Base-by-base conservation (phyloP, 176 grass and related monocot species). In the Cenchrus purpureus region DNA sequence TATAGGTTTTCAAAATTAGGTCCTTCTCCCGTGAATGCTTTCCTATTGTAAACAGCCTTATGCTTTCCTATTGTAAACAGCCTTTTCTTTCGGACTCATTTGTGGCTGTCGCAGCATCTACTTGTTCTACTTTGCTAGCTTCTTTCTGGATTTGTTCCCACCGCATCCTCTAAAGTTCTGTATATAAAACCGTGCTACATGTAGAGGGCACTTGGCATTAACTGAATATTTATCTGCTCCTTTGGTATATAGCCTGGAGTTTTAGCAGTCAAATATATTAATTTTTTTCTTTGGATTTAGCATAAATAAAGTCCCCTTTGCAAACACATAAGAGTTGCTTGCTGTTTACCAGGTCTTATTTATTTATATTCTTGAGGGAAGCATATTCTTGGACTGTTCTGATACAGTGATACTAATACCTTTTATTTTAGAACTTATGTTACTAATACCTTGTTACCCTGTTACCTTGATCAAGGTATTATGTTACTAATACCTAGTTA, bases 391-490 rank as follows among this genome's bases (percentile, higher is more conserved):
- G 49, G 10, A 43, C 61, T 65, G 15, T 43, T 72, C 44, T 82
- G 37, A 55, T 57, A 67, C 1, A 25, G 22, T 44, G 31, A 48
- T 85, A 82, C 71, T 88, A 65, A 85, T 89, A 17, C 82, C 75
- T 86, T 32, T 32, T 32, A 32, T 32, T 32, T 32, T 32, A 32
- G 31, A 32, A 32, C 31, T 32, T 32, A 67, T 45, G 31, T 54
- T 85, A 82, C 71, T 90, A 65, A 85, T 89, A 17, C 82, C 75
- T 86, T 73, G 44, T 80, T 91, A 82, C 87, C 31, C 31, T 32
- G 31, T 32, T 32, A 32, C 31, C 31, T 32, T 32, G 31, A 32
- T 32, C 31, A 32, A 32, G 31, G 31, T 32, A 32, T 32, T 32
- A 67, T 45, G 31, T 54, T 85, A 82, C 71, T 90, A 65, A 85